Evolutionary conservation across 768 basidiomycete species (phyloP).

Genomic region (Artomyces pyxidatus): DNA sequence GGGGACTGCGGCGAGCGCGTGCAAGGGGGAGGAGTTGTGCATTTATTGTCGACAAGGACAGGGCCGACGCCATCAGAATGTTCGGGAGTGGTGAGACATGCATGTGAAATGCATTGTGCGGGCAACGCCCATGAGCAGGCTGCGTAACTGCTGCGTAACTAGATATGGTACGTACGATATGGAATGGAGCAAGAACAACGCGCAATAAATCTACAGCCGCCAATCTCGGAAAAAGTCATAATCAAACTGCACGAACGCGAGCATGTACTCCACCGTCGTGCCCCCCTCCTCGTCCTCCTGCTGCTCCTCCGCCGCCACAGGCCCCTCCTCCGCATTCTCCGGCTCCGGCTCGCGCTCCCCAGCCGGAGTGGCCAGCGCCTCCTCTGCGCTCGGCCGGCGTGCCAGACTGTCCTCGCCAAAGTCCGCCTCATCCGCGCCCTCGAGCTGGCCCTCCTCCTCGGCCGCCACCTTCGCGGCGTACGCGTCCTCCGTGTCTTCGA

Average conservation of each 20-base stretch:
- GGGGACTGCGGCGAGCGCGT: too few species aligned
- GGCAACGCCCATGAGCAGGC: too few species aligned
- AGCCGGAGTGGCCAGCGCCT: slow-evolving; percentile 9
- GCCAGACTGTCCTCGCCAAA: slow-evolving; percentile 42
- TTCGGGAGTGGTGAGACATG: too few species aligned
- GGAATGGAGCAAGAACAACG: not conserved
- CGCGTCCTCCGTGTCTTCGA: slow-evolving; percentile 84
- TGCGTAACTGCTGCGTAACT: too few species aligned
- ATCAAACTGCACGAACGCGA: slow-evolving; percentile 53
- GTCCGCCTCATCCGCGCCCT: slow-evolving; percentile 75
- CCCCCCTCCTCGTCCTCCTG: slow-evolving; percentile 49
- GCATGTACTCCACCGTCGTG: slow-evolving; percentile 80
- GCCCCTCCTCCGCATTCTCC: slow-evolving; percentile 16
- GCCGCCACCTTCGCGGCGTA: slow-evolving; percentile 74
- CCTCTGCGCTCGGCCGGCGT: not conserved
- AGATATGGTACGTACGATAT: not conserved
- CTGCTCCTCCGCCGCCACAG: slow-evolving; percentile 25
- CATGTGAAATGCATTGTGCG: too few species aligned
- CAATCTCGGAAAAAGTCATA: slow-evolving; percentile 68
- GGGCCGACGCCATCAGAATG: too few species aligned
- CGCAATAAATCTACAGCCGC: slow-evolving; percentile 36
- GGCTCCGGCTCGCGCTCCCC: slow-evolving; percentile 15
- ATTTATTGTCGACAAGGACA: too few species aligned
- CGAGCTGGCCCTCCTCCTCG: slow-evolving; percentile 60
- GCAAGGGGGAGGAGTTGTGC: too few species aligned